phyloP scores from a whole-genome alignment of 2,329 filamentous ascomycete species.

The Alternaria atra region DNA sequence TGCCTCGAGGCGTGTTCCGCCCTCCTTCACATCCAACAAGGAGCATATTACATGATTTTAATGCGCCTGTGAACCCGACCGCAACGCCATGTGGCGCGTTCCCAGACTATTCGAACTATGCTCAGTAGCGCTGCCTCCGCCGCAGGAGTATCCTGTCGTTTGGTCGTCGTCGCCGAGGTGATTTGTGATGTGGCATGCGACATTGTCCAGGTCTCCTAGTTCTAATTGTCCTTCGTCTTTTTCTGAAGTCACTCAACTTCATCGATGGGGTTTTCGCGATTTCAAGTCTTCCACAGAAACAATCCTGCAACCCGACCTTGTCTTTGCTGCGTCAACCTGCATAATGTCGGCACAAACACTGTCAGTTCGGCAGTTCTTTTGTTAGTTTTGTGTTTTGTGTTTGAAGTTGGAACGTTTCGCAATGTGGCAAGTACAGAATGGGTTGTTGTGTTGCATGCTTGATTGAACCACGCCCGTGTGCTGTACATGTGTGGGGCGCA shows the following conservation, averaged over 20 bases:
- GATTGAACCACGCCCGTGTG: not conserved
- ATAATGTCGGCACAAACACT: slow-evolving; percentile 2
- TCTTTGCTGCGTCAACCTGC: not conserved
- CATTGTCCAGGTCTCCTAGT: not conserved
- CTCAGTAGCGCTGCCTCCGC: slow-evolving; percentile 1
- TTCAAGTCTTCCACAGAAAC: not conserved
- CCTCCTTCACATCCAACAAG: not conserved
- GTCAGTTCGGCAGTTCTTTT: slow-evolving; percentile 1
- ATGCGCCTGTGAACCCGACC: not conserved
- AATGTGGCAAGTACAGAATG: not conserved
- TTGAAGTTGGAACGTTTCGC: not conserved
- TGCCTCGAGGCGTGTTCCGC: not conserved
- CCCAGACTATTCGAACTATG: not conserved
- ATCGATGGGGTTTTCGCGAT: not conserved
- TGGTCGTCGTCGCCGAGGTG: slow-evolving; percentile 3
- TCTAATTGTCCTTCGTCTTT: not conserved
- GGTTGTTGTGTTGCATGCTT: not conserved
- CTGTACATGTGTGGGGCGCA: not conserved
- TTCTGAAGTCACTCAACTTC: not conserved
- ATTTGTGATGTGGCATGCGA: slow-evolving; percentile 5
- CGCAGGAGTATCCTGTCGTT: slow-evolving; percentile 1
- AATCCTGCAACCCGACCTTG: not conserved
- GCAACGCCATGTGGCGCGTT: slow-evolving; percentile 1
- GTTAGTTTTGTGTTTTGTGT: not conserved
- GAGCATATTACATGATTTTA: not conserved